These are phyloP conservation scores for Bryoglossum gracile DNA, from an alignment of 495 filamentous ascomycete genomes.

Conservation along the genomic window DNA sequence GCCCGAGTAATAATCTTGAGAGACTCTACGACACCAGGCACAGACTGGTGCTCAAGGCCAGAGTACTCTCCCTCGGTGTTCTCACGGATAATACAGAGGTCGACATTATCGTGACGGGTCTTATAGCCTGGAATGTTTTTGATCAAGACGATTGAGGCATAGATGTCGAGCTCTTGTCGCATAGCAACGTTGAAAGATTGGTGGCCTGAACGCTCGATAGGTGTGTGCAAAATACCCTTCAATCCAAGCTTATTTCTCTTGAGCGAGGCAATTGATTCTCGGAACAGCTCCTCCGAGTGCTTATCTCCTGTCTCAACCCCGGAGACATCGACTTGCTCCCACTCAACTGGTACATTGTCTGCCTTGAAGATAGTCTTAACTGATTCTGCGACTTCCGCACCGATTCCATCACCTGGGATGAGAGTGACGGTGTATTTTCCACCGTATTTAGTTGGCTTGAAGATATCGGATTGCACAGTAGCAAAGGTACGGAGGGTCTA, in stretches of 20 bases:
- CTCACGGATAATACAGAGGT: slow-evolving; percentile 98
- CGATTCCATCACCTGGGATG: slow-evolving; percentile 97
- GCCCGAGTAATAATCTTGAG: slow-evolving; percentile 99
- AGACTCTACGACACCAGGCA: slow-evolving; percentile 93
- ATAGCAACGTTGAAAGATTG: slow-evolving; percentile 99
- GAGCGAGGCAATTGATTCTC: slow-evolving; percentile 87
- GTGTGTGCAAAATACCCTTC: slow-evolving; percentile 96
- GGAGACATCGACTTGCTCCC: slow-evolving; percentile 96
- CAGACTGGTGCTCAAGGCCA: slow-evolving; percentile 96
- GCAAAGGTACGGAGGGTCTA: slow-evolving; percentile 47
- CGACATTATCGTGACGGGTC: slow-evolving; percentile 92
- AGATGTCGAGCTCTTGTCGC: slow-evolving; percentile 98
- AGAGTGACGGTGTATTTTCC: slow-evolving; percentile 99
- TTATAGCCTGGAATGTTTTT: slow-evolving; percentile 99
- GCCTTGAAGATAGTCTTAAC: slow-evolving; percentile 99
- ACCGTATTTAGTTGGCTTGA: slow-evolving; percentile 98
- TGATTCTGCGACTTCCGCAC: slow-evolving; percentile 94
- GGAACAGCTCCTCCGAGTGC: slow-evolving; percentile 90
- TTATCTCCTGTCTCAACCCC: slow-evolving; percentile 82
- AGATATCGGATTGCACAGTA: slow-evolving; percentile 79
- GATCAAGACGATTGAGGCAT: slow-evolving; percentile 93
- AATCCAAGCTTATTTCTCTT: slow-evolving; percentile 97
- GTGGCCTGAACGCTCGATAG: slow-evolving; percentile 93
- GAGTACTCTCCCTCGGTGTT: slow-evolving; percentile 99
- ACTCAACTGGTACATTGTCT: slow-evolving; percentile 96